Conservation (phyloP, 768 basidiomycete species). For the Lactarius pseudohatsudake region DNA sequence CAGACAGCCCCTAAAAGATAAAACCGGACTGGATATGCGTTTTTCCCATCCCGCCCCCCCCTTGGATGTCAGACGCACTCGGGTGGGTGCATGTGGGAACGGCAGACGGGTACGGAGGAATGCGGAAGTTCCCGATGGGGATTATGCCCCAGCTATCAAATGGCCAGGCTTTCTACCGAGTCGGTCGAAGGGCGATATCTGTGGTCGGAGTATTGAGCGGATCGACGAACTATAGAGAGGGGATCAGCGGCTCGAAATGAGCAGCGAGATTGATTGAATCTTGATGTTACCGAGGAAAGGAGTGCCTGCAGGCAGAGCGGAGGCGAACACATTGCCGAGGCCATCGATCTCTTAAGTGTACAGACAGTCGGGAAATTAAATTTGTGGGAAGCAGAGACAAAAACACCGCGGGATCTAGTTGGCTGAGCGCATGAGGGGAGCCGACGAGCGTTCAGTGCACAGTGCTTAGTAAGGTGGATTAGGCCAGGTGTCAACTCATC, state of each 20-base stretch:
- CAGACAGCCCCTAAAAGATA: no score
- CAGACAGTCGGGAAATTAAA: background rate
- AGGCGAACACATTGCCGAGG: constrained; percentile 21
- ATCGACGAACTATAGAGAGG: background rate
- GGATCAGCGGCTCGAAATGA: background rate
- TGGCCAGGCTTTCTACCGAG: background rate
- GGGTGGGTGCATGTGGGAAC: background rate
- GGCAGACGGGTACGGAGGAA: background rate
- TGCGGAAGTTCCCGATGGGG: background rate
- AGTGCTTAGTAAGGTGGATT: constrained; percentile 17
- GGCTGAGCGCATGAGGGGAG: background rate
- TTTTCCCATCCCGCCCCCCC: no score
- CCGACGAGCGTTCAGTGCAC: background rate
- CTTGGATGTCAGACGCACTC: background rate
- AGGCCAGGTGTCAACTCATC: constrained; percentile 10
- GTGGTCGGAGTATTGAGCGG: background rate
- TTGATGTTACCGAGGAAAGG: background rate
- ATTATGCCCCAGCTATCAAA: background rate
- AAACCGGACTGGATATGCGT: no score
- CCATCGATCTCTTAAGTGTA: constrained; percentile 15
- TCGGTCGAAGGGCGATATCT: background rate
- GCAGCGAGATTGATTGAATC: background rate
- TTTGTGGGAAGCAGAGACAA: background rate
- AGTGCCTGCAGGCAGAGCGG: constrained; percentile 18
- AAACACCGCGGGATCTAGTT: background rate